A percentile compares a stretch with the other conserved stretches of the same genome.
These are phyloP conservation scores for Skeletonema potamos DNA, from an alignment of 108 stramenopile species.

Conservation along the genomic window DNA sequence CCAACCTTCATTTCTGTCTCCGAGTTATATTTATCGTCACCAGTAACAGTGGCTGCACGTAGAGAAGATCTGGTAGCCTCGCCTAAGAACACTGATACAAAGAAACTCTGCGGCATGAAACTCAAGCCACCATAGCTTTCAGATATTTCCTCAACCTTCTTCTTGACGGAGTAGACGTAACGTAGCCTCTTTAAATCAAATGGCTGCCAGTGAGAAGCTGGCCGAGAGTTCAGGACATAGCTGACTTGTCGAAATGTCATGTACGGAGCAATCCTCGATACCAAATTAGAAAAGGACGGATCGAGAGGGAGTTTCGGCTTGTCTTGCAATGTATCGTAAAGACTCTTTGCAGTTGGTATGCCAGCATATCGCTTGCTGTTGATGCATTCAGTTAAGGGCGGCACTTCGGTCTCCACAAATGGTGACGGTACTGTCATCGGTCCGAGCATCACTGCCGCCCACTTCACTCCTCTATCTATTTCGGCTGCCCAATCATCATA, in stretches of 20 bases:
- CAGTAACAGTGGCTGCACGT: conserved; percentile 27
- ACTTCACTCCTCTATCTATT: conserved; percentile 77
- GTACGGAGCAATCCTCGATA: conserved; percentile 75
- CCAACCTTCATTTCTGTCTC: conserved; percentile 7
- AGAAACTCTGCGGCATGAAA: conserved; percentile 88
- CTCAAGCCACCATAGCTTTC: conserved; percentile 88
- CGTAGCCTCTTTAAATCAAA: conserved; percentile 79
- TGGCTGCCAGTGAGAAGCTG: conserved; percentile 78
- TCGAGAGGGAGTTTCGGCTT: conserved; percentile 79
- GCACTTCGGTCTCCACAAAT: conserved; percentile 72
- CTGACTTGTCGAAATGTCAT: conserved; percentile 80
- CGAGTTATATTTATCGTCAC: background rate
- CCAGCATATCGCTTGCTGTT: conserved; percentile 51
- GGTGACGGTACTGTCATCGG: conserved; percentile 58
- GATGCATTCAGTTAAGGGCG: conserved; percentile 61
- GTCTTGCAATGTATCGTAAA: conserved; percentile 72
- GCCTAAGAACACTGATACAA: conserved; percentile 86
- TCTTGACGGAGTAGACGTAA: conserved; percentile 86
- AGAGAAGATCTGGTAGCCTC: conserved; percentile 84
- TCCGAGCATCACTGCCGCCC: conserved; percentile 68
- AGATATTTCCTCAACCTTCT: conserved; percentile 85
- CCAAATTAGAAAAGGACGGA: conserved; percentile 63
- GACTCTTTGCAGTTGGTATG: conserved; percentile 72
- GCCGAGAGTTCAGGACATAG: conserved; percentile 66
- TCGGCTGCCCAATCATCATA: conserved; percentile 88